Evolutionary conservation across 2,329 filamentous ascomycete genomes (phyloP), one percentile per base, ranked within the genome.

Genomic region (Botryotinia convoluta): DNA sequence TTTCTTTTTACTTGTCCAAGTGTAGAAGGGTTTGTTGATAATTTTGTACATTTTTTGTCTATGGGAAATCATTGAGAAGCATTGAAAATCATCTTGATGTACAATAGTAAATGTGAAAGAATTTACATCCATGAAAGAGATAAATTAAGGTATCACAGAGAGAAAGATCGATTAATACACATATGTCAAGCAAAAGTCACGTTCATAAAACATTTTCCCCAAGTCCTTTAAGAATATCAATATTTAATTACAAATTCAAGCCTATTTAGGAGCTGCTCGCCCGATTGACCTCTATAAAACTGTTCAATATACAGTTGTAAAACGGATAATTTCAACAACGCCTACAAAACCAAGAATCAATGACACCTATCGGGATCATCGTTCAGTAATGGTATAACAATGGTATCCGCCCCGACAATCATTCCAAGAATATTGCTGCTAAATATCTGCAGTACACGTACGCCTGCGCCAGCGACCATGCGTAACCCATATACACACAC

Each of bases 371-470:
- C 62, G 20, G 44, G 29, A 57, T 48, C 45, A 26, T 68, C 64
- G 64, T 68, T 48, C 32, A 68, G 51, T 18, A 39, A 35, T 67
- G 64, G 32, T 67, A 68, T 68, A 68, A 68, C 35, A 68, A 57
- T 68, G 32, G 45, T 54, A 68, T 68, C 64, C 48, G 26, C 45
- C 64, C 64, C 48, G 22, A 37, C 63, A 35, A 54, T 54, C 45
- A 68, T 68, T 54, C 35, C 64, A 29, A 68, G 32, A 39, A 68
- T 39, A 54, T 39, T 37, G 45, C 45, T 54, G 48, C 35, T 42
- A n/a, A 68, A 68, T 42, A 48, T 42, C 51, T 68, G 64, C 64
- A 69, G 37, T 59, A 42, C 65, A 69, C 48, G n/a, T 69, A 42
- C 51, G 65, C 65, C 48, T 14, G 48, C 48, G 45, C 64, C 45